phyloP scores from a whole-genome alignment of 164 flowering plant genomes.

The Houttuynia cordata region DNA sequence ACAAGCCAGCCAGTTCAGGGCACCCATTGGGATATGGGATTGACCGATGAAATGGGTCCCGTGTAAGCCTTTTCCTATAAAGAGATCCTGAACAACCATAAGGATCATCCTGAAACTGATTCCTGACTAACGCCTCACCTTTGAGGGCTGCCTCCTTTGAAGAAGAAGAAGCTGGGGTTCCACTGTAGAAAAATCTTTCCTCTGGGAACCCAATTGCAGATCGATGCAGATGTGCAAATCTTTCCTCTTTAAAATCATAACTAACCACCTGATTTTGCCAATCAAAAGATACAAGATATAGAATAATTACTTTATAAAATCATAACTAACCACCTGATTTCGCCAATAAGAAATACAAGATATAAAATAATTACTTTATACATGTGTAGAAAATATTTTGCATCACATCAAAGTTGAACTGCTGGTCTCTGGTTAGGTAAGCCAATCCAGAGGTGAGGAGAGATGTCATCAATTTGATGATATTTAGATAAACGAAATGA shows the following conservation, averaged over 20 bases:
- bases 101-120: constrained; percentile 78
- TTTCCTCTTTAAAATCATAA: constrained; percentile 86
- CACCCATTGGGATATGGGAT: constrained; percentile 89
- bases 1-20: constrained; percentile 65
- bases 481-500: no score
- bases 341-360: neutral
- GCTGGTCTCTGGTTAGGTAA: neutral
- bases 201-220: constrained; percentile 82
- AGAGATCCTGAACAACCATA: constrained; percentile 76
- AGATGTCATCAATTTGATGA: no score
- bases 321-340: constrained; percentile 62
- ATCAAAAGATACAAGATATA: neutral
- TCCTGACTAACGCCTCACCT: constrained; percentile 77
- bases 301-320: constrained; percentile 88
- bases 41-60: constrained; percentile 88
- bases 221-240: constrained; percentile 73
- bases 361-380: no score
- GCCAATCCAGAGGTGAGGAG: no score
- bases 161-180: constrained; percentile 62
- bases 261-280: constrained; percentile 40
- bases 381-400: neutral
- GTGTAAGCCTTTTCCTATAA: constrained; percentile 52
- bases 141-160: constrained; percentile 59
- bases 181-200: constrained; percentile 58
- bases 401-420: neutral